phyloP scores from a whole-genome alignment of 2,329 filamentous ascomycete genomes.

The Cytospora leucostoma region DNA sequence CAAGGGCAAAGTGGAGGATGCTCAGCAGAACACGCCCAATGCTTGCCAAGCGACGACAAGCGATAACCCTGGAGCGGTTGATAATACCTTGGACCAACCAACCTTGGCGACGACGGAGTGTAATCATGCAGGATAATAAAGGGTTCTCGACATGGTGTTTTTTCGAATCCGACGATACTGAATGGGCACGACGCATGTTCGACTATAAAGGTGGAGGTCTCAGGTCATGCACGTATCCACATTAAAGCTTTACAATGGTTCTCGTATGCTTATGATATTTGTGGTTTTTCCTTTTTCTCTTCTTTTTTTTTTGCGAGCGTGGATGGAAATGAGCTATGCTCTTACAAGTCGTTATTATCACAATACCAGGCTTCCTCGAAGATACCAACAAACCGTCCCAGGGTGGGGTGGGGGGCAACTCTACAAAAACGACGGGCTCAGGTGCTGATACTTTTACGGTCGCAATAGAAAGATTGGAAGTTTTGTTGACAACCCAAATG shows the following conservation, averaged over 20 bases:
- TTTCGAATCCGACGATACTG: not conserved
- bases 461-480: slow-evolving; percentile 14
- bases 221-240: not conserved
- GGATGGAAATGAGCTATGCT: slow-evolving; percentile 1
- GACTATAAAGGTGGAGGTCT: not conserved
- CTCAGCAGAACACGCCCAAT: not conserved
- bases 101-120: not conserved
- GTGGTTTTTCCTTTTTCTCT: too few relatives aligned
- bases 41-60: not conserved
- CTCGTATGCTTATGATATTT: slow-evolving; percentile 1
- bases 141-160: not conserved
- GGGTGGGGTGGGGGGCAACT: not conserved
- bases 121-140: not conserved
- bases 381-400: not conserved
- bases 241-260: not conserved
- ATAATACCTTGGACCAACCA: not conserved
- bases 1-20: not conserved
- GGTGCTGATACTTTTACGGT: not conserved
- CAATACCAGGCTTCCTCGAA: not conserved
- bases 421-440: not conserved
- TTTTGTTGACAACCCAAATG: not conserved
- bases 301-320: slow-evolving; percentile 7
- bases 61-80: not conserved
- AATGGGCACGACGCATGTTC: slow-evolving; percentile 3
- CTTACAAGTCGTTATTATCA: slow-evolving; percentile 6